A percentile compares a stretch with the other conserved stretches of the same genome.
Evolutionary conservation across 192 early-diverging fungal genomes (phyloP).

Genomic region (Diversispora eburnea): DNA sequence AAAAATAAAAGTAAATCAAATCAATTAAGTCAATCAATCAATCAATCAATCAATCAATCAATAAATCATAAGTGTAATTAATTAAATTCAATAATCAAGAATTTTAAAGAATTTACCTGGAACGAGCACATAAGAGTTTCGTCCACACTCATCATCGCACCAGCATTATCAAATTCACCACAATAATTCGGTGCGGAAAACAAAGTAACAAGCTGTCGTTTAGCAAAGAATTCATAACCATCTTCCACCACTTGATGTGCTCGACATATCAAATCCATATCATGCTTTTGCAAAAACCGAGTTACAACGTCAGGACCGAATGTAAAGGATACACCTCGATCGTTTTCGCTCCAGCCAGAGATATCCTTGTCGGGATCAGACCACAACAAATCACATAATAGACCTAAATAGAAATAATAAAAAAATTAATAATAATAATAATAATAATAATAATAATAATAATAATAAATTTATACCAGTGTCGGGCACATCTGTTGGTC

Average conservation of each 20-base stretch:
- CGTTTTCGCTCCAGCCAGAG: conserved; percentile 94
- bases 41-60: too few species aligned
- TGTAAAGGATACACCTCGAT: conserved; percentile 93
- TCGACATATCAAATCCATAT: conserved; percentile 95
- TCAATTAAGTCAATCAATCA: too few species aligned
- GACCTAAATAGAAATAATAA: conserved; percentile 45
- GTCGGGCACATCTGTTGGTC: conserved; percentile 97
- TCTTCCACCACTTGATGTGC: conserved; percentile 99
- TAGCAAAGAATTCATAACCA: conserved; percentile 98
- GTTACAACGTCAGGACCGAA: conserved; percentile 95
- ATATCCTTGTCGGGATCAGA: conserved; percentile 97
- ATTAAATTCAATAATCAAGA: neutral
- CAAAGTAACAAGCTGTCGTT: conserved; percentile 91
- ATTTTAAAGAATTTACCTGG: conserved; percentile 45
- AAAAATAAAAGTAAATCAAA: too few species aligned
- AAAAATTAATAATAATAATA: neutral
- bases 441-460: conserved; percentile 5
- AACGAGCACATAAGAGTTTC: conserved; percentile 84
- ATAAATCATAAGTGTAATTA: neutral
- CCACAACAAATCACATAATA: conserved; percentile 95
- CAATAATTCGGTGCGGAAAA: conserved; percentile 98
- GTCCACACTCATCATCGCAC: conserved; percentile 87
- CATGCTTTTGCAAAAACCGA: conserved; percentile 92
- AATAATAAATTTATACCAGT: conserved; percentile 59
- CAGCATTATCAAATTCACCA: conserved; percentile 86